Base-by-base conservation (phyloP, 2,329 filamentous ascomycete species). In the Xylariaceae sp. region DNA sequence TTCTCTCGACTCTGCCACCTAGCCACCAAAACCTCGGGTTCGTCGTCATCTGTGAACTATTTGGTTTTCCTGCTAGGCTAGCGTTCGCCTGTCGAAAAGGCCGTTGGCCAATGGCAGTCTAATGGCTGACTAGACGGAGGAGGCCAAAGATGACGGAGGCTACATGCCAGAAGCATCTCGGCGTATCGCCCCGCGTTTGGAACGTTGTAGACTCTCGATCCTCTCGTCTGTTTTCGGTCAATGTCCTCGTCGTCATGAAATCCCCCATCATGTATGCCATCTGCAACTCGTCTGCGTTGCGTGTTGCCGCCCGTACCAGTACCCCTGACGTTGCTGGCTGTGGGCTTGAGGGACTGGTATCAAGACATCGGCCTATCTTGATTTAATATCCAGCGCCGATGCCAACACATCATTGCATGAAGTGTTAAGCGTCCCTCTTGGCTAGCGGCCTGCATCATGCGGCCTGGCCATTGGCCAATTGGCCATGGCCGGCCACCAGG, bases 361-460 rank as follows among this genome's bases (percentile, higher is more conserved):
- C 51, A 54, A 59, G 54, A 57, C 52, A 53, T 52, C 59, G 60
- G 64, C 67, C 71, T 73, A 73, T 70, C 67, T 62, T 68, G 68
- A 66, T 73, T 72, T 73, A 76, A 75, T 74, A 71, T 75, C 71
- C 72, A 77, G 71, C 70, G 67, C 77, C 76, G 80, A 67, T 86
- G 83, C 81, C 83, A 86, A 79, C 83, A 82, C 83, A 86, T 85
- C 82, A 80, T 67, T 85, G 82, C 83, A 83, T 86, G 75, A 75
- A 72, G 61, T 68, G 67, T 67, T 67, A 63, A 67, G 67, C 64
- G 59, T 67, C 67, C 66, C 61, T 64, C 66, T 60, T 66, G 63
- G 67, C 66, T 67, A 66, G 65, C 64, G 66, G 64, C 64, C 64
- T 55, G 55, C 52, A 53, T 49, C 51, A 41, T 50, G 42, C 36